Base-by-base conservation (phyloP, 768 basidiomycete genomes). In the Tulasnella calospora region DNA sequence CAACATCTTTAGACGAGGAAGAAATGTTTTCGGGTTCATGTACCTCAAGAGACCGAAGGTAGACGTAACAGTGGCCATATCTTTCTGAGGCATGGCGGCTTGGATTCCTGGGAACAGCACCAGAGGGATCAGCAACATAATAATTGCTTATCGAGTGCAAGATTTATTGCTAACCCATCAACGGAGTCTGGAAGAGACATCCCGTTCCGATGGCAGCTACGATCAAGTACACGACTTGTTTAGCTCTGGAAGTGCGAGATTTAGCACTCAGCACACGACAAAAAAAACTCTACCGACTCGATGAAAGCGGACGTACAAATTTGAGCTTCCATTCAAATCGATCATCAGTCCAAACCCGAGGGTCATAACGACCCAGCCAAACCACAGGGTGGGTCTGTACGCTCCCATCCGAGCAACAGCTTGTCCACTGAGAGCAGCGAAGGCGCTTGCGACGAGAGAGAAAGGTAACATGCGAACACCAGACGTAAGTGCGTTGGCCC, bases 341-440 rank as follows among this genome's bases (percentile, higher is more conserved):
- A 44, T 44, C 91, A 93, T 92, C 71, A 94, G 86, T 12, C 93
- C 93, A 84, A 87, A 88, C 0, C 92, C 93, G 3, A 94, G 81
- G 3, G 89, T 84, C 82, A 91, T 89, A 19, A 89, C 61, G 0
- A 85, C 87, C 83, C 87, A 92, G 0, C 88, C 85, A n/a, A 84
- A 80, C 91, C 92, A 94, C 81, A 94, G 89, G 35, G 90, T 85
- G 0, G 84, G 76, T 61, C 79, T 79, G 40, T 57, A 77, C 3
- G 30, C 84, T 21, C 89, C 90, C 0, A 86, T 88, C 57, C 87
- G 86, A 8, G 91, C 86, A 44, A 93, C 85, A 33, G 90, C 12
- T 7, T 91, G 81, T 41, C 94, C 93, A 2, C 89, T 86, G 3
- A 87, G 0, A 0, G 89, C 87, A 36, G 92, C 90, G 10, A 88